phyloP scores from a whole-genome alignment of 371 early-diverging fungal genomes.

The Parasitella parasitica region DNA sequence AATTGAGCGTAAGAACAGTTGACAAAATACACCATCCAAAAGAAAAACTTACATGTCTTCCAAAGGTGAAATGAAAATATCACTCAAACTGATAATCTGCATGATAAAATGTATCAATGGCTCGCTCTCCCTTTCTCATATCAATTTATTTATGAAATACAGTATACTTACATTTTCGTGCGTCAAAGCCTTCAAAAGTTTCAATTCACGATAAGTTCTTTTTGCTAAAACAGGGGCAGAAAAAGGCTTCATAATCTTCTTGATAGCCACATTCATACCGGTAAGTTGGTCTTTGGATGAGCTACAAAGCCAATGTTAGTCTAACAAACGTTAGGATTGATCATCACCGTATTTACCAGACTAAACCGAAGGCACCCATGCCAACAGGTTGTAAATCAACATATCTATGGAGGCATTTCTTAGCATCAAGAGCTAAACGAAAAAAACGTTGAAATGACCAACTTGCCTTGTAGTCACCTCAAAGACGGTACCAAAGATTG shows the following conservation, averaged over 20 bases:
- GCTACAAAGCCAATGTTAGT: conserved; percentile 41
- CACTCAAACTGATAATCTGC: conserved; percentile 81
- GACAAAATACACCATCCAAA: too few relatives aligned
- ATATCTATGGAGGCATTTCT: conserved; percentile 64
- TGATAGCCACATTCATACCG: conserved; percentile 84
- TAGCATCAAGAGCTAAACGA: neutral
- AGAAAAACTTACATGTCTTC: conserved; percentile 77
- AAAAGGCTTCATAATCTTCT: conserved; percentile 95
- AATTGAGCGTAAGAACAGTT: neutral
- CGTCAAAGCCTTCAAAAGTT: conserved; percentile 82
- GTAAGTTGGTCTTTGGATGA: conserved; percentile 87
- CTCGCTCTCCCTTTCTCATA: neutral
- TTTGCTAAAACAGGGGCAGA: conserved; percentile 88
- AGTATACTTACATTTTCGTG: conserved; percentile 75
- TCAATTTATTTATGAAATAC: neutral
- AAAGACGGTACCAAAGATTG: conserved; percentile 91
- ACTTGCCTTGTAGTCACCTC: conserved; percentile 85
- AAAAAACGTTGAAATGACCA: neutral
- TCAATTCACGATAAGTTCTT: conserved; percentile 92
- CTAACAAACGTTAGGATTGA: neutral
- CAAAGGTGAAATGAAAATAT: conserved; percentile 89
- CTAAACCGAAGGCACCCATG: conserved; percentile 96
- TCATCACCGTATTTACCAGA: conserved; percentile 60
- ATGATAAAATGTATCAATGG: neutral
- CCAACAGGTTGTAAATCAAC: conserved; percentile 91